Base-by-base conservation (phyloP, 192 early-diverging fungal genomes). In the Phycomyces blakesleeanus region DNA sequence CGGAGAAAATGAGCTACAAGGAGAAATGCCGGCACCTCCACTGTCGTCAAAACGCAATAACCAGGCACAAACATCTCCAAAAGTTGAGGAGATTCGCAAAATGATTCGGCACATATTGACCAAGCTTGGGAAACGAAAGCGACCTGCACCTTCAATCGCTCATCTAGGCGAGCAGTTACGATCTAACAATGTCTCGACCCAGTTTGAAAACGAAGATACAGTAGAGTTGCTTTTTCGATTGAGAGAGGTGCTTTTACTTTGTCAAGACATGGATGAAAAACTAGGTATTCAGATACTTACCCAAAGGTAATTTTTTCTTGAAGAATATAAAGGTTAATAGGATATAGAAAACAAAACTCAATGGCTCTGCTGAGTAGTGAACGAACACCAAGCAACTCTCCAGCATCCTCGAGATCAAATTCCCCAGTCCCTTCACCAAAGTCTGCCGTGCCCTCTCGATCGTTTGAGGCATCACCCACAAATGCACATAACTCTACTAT, bases 191-290 rank as follows among this genome's bases (percentile, higher is more conserved):
- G 39, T 37, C 3, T 49, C 59, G 14, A 59, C 42, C 18, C 51
- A 51, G n/a, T 70, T 61, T 51, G 73, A 75, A 9, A 62, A 70
- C 49, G 73, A 75, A 5, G 73, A 75, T 14, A 66, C 68, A 3
- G 55, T 69, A 21, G 67, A 69, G 15, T 18, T 69, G n/a, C 29
- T 69, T 9, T 21, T 64, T 1, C 63, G 69, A 34, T 40, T 75
- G 15, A 63, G 73, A 59, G 37, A 49, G 15, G 63, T 61, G 6
- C 47, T 75, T 5, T 38, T 61, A 22, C 29, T 57, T 2, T 65
- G 54, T 42, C 25, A 57, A 44, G 39, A 47, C 29, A 55, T 41
- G 21, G 59, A 53, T 7, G 29, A 34, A 34, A 34, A 34, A 0
- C 54, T 62, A 24, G 40, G 42, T 22, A 9, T 22, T 25, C 44